Base-by-base conservation (phyloP, 345 rosid species). In the Noccaea caerulescens region DNA sequence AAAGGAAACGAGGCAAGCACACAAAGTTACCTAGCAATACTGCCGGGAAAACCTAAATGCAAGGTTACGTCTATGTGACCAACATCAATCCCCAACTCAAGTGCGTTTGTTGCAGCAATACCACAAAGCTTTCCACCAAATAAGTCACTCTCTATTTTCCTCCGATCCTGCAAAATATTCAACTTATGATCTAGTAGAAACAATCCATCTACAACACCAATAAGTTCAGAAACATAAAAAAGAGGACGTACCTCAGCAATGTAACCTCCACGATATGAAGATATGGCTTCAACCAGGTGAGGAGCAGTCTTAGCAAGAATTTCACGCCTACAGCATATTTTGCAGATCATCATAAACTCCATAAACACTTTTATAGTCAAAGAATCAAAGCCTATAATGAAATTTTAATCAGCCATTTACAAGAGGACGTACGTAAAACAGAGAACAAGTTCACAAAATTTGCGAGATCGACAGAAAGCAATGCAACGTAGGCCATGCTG, bases 41-140 rank as follows among this genome's bases (percentile, higher is more conserved):
- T 93, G 45, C 98, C 98, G 66, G 98, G 98, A 76, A 93, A 93
- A 50, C 98, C 97, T 78, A 93, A 81, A 86, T 93, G 98, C 77
- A 93, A 78, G 54, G 98, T 91, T 38, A 85, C 97, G 59, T 93
- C 97, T 57, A 93, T 87, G 66, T 88, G 96, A 41, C 98, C 98
- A 69, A 91, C 94, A 83, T 93, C 98, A 82, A 93, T 87, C 23
- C 98, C 98, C 85, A 93, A 79, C 83, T 93, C 98, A 75, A 91
- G 92, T 63, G 97, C 98, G 75, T 91, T 93, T 64, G 98, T 93
- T 36, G 98, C 94, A 76, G 91, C 92, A 79, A 93, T 81, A 68
- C 98, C 98, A 65, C 87, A 80, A 67, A 93, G 89, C 81, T 82
- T 88, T 66, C 98, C 97, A 68, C 85, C 76, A 61, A 90, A 93